Percentiles rank a stretch among this genome's conserved stretches.
Conservation (phyloP, 1,284 basidiomycete genomes). For the Puccinia polysora region DNA sequence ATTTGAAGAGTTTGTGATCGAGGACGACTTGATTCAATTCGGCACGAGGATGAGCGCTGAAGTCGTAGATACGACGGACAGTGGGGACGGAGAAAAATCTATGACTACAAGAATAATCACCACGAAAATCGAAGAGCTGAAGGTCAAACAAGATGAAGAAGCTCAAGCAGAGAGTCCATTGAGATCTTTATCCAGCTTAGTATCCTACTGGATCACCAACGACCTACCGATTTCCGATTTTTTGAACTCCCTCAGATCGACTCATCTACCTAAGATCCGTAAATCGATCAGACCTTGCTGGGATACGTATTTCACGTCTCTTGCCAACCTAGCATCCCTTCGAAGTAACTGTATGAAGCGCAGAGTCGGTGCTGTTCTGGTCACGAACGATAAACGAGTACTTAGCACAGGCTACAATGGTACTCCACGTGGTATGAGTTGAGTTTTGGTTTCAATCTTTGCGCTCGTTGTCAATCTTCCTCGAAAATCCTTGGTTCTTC, state of each 20-base stretch:
- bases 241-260: constrained; percentile 62
- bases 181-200: constrained; percentile 47
- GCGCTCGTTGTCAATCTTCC: neutral
- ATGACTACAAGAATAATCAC: neutral
- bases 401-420: constrained; percentile 98
- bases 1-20: constrained; percentile 26
- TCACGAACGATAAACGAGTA: constrained; percentile 65
- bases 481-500: constrained; percentile 58
- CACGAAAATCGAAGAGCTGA: neutral
- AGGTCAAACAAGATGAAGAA: neutral
- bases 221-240: constrained; percentile 60
- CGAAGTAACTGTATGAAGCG: constrained; percentile 97
- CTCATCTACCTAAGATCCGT: constrained; percentile 66
- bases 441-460: neutral
- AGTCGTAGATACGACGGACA: neutral
- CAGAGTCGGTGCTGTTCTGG: constrained; percentile 67
- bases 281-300: constrained; percentile 75
- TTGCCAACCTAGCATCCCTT: constrained; percentile 78
- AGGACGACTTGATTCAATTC: constrained; percentile 4
- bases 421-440: constrained; percentile 74
- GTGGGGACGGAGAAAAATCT: neutral
- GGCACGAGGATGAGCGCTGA: neutral
- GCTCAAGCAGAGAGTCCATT: neutral
- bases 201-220: constrained; percentile 69
- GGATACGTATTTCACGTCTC: constrained; percentile 94